Evolutionary conservation across 331 rosid genomes (phyloP), one percentile per base, ranked within the genome.

Genomic region (Cucumis variabilis): DNA sequence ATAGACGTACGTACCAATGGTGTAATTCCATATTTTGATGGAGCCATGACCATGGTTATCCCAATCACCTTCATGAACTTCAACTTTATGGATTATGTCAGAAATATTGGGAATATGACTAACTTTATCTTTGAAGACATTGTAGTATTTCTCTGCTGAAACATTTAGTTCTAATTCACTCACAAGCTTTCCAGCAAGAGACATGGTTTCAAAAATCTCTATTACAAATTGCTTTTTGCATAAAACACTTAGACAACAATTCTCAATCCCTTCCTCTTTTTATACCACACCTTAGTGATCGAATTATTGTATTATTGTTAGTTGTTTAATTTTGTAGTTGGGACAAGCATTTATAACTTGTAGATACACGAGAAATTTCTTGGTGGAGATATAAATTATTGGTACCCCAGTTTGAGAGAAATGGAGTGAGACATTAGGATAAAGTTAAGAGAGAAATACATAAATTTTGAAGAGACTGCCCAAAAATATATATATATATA

Each of bases 41-140:
- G 94, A 87, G 83, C 93, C 96, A 66, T 89, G 77, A 10, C 78
- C 78, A 33, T 33, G 78, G n/a, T 24, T 88, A 33, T 90, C 87
- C 96, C 96, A 91, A 28, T 93, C 94, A 50, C 94, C 96, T 83
- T 91, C 88, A 86, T 93, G 96, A 24, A 93, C 86, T 72, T 77
- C 68, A 27, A 89, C 92, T 27, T 82, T 85, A 3, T 91, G 89
- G 1, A 93, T 67, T 5, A n/a, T 24, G 14, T 2, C 14, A 21
- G 88, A 68, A 15, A 91, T 92, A 21, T 89, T 88, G 2, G 93
- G 94, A 68, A 90, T 11, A 6, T 88, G 87, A 9, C 84, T 75
- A 28, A 90, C 46, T 81, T 87, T 50, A 19, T 86, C 58, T 84
- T 88, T 89, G 33, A 92, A 91, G 68, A 90, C 0, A 12, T 87